A percentile compares a stretch with the other conserved stretches of the same genome.
These are phyloP conservation scores for Apiotrichum siamense DNA, from an alignment of 1,284 basidiomycete genomes.

Conservation along the genomic window DNA sequence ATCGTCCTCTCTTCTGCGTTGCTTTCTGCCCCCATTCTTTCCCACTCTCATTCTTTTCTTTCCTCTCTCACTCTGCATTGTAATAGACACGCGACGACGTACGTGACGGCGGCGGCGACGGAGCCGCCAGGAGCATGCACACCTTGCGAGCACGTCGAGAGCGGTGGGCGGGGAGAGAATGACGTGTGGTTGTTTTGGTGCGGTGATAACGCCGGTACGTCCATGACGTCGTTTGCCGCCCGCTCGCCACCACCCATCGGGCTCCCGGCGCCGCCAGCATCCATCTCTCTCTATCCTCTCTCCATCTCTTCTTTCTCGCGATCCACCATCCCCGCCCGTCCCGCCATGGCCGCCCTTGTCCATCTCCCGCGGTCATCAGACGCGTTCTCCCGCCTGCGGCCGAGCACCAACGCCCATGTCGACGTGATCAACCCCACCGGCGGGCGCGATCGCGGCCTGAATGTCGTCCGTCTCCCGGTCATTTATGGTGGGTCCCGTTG, in stretches of 20 bases:
- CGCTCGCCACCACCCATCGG: too few species aligned
- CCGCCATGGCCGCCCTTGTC: constrained; percentile 27
- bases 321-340: background rate
- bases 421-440: constrained; percentile 24
- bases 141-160: too few species aligned
- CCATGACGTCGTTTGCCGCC: too few species aligned
- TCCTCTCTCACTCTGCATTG: constrained; percentile 14
- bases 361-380: constrained; percentile 19
- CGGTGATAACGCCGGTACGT: too few species aligned
- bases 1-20: too few species aligned
- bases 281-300: too few species aligned
- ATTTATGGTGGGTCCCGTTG: constrained; percentile 15
- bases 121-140: too few species aligned
- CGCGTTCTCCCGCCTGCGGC: constrained; percentile 33
- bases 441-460: background rate
- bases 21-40: background rate
- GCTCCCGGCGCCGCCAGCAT: too few species aligned
- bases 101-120: too few species aligned
- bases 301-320: too few species aligned
- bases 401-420: constrained; percentile 35
- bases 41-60: constrained; percentile 5
- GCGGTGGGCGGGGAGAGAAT: too few species aligned
- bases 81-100: constrained; percentile 18
- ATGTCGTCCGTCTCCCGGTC: constrained; percentile 20
- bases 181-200: too few species aligned